Percentiles rank a stretch among this genome's conserved stretches.
phyloP scores from a whole-genome alignment of 2,329 filamentous ascomycete genomes.

The Fusarium fracticaudum region DNA sequence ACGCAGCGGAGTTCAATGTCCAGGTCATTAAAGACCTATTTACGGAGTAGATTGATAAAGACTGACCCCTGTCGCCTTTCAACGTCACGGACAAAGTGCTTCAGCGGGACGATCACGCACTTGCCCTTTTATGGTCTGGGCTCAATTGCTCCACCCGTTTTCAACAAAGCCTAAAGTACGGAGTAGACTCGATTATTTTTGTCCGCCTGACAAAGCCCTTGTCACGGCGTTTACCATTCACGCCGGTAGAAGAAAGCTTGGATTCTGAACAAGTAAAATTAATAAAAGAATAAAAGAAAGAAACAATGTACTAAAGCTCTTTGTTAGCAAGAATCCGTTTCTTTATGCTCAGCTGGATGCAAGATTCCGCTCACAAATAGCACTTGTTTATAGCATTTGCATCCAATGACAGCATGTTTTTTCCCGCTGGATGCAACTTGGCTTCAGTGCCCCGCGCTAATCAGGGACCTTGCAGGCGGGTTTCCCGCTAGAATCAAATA shows the following conservation, averaged over 20 bases:
- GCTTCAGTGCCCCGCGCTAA: conserved; percentile 31
- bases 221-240: conserved; percentile 18
- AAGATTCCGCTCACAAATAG: background rate
- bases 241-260: background rate
- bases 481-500: conserved; percentile 29
- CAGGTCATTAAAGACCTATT: background rate
- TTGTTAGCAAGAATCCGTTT: too few species aligned
- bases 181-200: conserved; percentile 6
- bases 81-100: background rate
- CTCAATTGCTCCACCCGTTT: background rate
- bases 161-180: background rate
- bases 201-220: background rate
- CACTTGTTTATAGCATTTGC: background rate
- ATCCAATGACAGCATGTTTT: background rate
- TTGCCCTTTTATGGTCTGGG: conserved; percentile 2
- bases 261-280: background rate
- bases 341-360: background rate
- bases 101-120: conserved; percentile 25
- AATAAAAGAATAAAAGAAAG: background rate
- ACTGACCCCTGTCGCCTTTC: conserved; percentile 19
- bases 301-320: too few species aligned
- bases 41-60: conserved; percentile 26
- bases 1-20: background rate
- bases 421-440: background rate
- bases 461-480: conserved; percentile 33